phyloP scores from a whole-genome alignment of 192 early-diverging fungal species.

The Tieghemiomyces parasiticus region DNA sequence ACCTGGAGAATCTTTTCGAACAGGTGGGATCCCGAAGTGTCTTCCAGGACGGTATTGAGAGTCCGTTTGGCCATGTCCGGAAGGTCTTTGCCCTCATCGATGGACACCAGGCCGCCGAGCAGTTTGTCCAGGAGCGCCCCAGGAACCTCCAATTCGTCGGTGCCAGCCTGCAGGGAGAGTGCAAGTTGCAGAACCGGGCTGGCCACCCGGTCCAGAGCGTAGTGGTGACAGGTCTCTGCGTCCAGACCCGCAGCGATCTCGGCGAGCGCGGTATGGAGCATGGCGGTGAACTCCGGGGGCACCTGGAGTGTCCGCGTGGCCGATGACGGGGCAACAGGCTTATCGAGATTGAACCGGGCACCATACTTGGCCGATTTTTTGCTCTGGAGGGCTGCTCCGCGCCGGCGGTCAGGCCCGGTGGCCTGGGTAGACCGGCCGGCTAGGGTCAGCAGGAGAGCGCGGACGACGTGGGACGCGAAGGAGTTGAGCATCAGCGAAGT shows the following conservation, averaged over 20 bases:
- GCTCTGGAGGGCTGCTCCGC: slow-evolving; percentile 36
- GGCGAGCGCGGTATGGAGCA: slow-evolving; percentile 35
- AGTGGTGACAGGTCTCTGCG: slow-evolving; percentile 31
- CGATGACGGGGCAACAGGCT: slow-evolving; percentile 23
- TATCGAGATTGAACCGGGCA: slow-evolving; percentile 18
- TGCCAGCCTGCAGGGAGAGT: slow-evolving; percentile 16
- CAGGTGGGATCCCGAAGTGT: slow-evolving; percentile 66
- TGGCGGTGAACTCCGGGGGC: slow-evolving; percentile 42
- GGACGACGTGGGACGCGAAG: slow-evolving; percentile 62
- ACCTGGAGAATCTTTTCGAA: slow-evolving; percentile 51
- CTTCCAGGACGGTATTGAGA: slow-evolving; percentile 40
- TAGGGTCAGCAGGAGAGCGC: slow-evolving; percentile 50
- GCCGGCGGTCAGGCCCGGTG: slow-evolving; percentile 27
- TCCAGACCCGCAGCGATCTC: slow-evolving; percentile 32
- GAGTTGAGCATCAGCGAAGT: slow-evolving; percentile 48
- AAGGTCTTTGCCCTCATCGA: slow-evolving; percentile 31
- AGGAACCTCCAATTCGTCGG: slow-evolving; percentile 12
- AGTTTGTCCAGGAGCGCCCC: slow-evolving; percentile 37
- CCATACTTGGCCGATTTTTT: slow-evolving; percentile 56
- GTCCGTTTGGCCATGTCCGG: slow-evolving; percentile 33
- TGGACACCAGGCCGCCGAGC: slow-evolving; percentile 31
- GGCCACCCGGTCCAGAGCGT: slow-evolving; percentile 50
- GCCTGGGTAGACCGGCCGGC: slow-evolving; percentile 40
- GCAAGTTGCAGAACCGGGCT: slow-evolving; percentile 65
- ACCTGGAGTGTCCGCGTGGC: slow-evolving; percentile 20